Evolutionary conservation across 2,329 filamentous ascomycete species (phyloP).

Genomic region (Fonsecaea multimorphosa): DNA sequence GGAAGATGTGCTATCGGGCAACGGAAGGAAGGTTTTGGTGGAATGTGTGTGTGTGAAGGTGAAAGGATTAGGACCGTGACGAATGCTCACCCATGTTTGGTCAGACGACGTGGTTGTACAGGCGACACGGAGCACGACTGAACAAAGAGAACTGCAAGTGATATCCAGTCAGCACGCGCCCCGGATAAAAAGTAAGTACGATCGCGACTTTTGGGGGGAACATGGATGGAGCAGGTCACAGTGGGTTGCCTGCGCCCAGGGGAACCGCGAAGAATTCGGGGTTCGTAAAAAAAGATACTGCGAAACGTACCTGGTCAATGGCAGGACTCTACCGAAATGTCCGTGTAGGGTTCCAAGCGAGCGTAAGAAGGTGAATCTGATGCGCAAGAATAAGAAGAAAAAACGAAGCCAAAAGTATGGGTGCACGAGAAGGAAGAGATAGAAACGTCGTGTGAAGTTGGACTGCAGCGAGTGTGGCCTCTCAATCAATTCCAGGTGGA

Average conservation of each 20-base stretch:
- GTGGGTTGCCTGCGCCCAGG: conserved; percentile 20
- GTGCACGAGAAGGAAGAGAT: conserved; percentile 24
- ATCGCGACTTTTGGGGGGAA: not conserved
- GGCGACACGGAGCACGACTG: conserved; percentile 22
- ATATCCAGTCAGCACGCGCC: conserved; percentile 27
- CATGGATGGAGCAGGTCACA: conserved; percentile 6
- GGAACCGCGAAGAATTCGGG: conserved; percentile 2
- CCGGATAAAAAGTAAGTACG: conserved; percentile 2
- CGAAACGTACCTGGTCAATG: conserved; percentile 16
- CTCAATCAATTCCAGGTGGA: conserved; percentile 14
- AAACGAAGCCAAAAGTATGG: conserved; percentile 23
- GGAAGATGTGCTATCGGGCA: not conserved
- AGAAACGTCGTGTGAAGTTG: conserved; percentile 15
- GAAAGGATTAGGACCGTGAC: conserved; percentile 15
- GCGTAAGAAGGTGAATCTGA: conserved; percentile 30
- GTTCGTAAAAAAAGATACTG: not conserved
- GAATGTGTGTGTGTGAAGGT: conserved; percentile 7
- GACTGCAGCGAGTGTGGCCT: conserved; percentile 13
- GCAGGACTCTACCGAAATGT: conserved; percentile 12
- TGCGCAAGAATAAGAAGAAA: conserved; percentile 24
- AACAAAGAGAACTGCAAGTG: conserved; percentile 23
- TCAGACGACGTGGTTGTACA: conserved; percentile 25
- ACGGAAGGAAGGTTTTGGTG: conserved; percentile 6
- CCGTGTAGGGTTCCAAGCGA: conserved; percentile 26
- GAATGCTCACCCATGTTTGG: conserved; percentile 34